Evolutionary conservation across 176 grass and related monocot species (phyloP), one percentile per base, ranked within the genome.

Genomic region (Raddia distichophylla): DNA sequence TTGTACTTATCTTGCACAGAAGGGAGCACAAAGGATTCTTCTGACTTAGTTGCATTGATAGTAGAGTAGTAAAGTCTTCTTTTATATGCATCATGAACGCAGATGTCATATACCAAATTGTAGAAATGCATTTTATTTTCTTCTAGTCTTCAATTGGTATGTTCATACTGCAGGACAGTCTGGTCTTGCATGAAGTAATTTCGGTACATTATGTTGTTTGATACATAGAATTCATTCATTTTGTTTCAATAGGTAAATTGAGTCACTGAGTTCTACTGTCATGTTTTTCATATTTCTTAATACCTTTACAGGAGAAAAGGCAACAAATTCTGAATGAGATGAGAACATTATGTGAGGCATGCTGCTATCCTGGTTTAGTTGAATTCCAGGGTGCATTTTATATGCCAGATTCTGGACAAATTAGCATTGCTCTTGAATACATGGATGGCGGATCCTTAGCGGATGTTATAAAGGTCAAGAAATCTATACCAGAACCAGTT

Each of bases 381-480:
- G 96, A 98, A 85, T 98, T 98, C 79, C 92, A 98, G 75, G 96
- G 96, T 53, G 96, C 96, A 40, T 98, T 98, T 84, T 98, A 98
- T 88, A 74, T 88, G 66, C 84, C 96, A 32, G 88, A 89, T 47
- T 98, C 96, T 68, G 96, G 96, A 89, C 92, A 91, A 83, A 98
- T 95, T 80, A 95, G 90, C 76, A 98, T 98, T 50, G 96, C 92
- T 11, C 84, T 98, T 77, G 96, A 98, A 84, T 98, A 95, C 82
- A 94, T 98, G 92, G 96, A 98, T 82, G 93, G 88, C 83, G 96
- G 96, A 78, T 98, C 96, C 60, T 73, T 98, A 85, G 96, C 96
- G 42, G 93, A 98, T 69, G 85, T 95, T 84, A 68, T 98, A 48
- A 87, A 27, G 52, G 67, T 95, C 18, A 91, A 98, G 84, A 95